A percentile compares a stretch with the other conserved stretches of the same genome.
Conservation (phyloP, 768 basidiomycete genomes). For the Suillus subalutaceus region DNA sequence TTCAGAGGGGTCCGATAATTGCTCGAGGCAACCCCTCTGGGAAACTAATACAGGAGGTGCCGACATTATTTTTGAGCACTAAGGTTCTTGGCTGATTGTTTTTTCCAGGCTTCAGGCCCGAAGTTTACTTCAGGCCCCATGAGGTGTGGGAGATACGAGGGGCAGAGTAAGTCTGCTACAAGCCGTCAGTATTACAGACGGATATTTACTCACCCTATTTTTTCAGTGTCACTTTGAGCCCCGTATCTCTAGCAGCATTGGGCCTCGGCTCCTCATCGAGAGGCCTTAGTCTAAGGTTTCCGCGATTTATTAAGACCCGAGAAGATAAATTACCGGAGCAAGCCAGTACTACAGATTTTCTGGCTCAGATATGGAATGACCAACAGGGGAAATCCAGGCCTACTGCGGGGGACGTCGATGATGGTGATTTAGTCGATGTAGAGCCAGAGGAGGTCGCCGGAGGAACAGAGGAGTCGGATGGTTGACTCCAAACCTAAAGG, state of each 20-base stretch:
- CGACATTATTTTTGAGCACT: conserved; percentile 18
- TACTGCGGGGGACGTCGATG: conserved; percentile 45
- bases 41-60: conserved; percentile 68
- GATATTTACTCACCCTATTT: conserved; percentile 15
- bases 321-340: conserved; percentile 75
- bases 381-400: conserved; percentile 51
- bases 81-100: conserved; percentile 2
- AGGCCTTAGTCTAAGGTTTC: conserved; percentile 86
- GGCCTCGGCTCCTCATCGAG: conserved; percentile 57
- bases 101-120: conserved; percentile 60
- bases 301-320: conserved; percentile 74
- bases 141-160: conserved; percentile 92
- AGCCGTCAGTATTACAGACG: background rate
- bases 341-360: conserved; percentile 71
- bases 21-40: conserved; percentile 56
- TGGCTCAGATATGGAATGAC: conserved; percentile 67
- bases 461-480: conserved; percentile 29
- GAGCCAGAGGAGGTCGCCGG: conserved; percentile 38
- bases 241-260: conserved; percentile 79
- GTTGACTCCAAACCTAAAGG: conserved; percentile 3
- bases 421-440: conserved; percentile 63
- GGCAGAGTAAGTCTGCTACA: conserved; percentile 53
- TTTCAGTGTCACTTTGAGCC: conserved; percentile 77
- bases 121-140: conserved; percentile 69
- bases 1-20: conserved; percentile 50